phyloP scores from a whole-genome alignment of 139 green algal genomes.

The Ettlia oleoabundans region DNA sequence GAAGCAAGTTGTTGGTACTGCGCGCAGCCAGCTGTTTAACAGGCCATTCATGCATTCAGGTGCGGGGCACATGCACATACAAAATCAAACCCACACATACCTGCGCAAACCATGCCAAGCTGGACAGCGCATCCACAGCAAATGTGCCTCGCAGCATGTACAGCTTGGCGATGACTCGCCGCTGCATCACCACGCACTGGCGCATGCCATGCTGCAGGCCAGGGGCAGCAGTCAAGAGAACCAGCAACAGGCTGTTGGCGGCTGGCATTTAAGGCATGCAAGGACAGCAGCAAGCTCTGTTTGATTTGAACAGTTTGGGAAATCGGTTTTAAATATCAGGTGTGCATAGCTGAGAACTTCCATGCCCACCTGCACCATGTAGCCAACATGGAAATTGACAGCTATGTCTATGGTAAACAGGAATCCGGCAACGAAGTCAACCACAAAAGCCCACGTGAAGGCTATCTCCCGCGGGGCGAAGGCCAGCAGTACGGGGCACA shows the following conservation, averaged over 20 bases:
- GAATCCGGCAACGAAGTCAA: slow-evolving; percentile 4
- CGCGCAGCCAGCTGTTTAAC: too few relatives aligned
- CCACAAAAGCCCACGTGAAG: background rate
- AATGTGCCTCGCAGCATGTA: slow-evolving; percentile 9
- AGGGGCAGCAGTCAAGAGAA: too few relatives aligned
- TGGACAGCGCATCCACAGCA: background rate
- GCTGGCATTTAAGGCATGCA: background rate
- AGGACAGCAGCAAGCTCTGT: background rate
- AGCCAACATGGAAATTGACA: background rate
- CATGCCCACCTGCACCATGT: background rate
- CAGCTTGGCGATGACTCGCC: background rate
- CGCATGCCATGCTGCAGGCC: slow-evolving; percentile 9
- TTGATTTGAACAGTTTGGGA: too few relatives aligned
- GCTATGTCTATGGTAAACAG: background rate
- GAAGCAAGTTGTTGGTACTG: too few relatives aligned
- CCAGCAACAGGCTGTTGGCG: too few relatives aligned
- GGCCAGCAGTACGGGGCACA: slow-evolving; percentile 4
- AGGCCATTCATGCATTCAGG: too few relatives aligned
- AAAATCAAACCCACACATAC: too few relatives aligned
- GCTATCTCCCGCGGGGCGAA: background rate
- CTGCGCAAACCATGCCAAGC: slow-evolving; percentile 20
- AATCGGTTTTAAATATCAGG: too few relatives aligned
- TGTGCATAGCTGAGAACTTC: too few relatives aligned
- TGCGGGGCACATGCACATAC: too few relatives aligned
- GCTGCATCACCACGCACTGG: background rate